Conservation (phyloP, 2,329 filamentous ascomycete genomes). For the Pseudonectria foliicola region DNA sequence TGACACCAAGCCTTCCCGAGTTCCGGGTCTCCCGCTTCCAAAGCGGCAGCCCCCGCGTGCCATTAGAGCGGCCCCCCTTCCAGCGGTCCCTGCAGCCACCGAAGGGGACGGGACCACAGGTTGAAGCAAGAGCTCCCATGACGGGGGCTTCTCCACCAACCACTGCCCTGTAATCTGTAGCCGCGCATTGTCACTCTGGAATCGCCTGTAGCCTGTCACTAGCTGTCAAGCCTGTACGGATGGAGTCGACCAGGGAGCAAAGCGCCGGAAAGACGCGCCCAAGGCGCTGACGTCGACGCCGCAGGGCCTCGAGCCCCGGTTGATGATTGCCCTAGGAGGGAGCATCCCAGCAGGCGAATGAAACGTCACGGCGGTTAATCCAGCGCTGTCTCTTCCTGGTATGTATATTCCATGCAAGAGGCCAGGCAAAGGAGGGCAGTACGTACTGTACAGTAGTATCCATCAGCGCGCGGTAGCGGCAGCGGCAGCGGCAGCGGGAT, state of each 20-base stretch:
- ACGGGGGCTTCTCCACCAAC: neutral
- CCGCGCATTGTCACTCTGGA: neutral
- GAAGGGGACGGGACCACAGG: neutral
- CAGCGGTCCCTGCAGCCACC: neutral
- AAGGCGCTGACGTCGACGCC: conserved; percentile 17
- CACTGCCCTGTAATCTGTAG: neutral
- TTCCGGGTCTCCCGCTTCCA: neutral
- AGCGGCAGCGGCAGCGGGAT: neutral
- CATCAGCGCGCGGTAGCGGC: neutral
- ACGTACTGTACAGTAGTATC: too few species aligned
- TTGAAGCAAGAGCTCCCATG: neutral
- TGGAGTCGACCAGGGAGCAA: conserved; percentile 3
- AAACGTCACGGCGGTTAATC: conserved; percentile 28
- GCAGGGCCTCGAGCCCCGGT: conserved; percentile 17
- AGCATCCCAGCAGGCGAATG: conserved; percentile 25
- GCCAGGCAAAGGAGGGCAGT: neutral
- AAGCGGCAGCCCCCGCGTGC: neutral
- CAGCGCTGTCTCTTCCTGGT: too few species aligned
- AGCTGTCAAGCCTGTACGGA: too few species aligned
- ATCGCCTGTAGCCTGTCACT: too few species aligned
- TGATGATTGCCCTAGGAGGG: conserved; percentile 24
- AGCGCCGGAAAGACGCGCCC: conserved; percentile 7
- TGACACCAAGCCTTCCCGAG: neutral
- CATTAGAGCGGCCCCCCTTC: too few species aligned
- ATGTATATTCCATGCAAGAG: too few species aligned